A percentile compares a stretch with the other conserved stretches of the same genome.
These are phyloP conservation scores for Diaporthe sp. DNA, from an alignment of 2,329 filamentous ascomycete species.

Conservation along the genomic window DNA sequence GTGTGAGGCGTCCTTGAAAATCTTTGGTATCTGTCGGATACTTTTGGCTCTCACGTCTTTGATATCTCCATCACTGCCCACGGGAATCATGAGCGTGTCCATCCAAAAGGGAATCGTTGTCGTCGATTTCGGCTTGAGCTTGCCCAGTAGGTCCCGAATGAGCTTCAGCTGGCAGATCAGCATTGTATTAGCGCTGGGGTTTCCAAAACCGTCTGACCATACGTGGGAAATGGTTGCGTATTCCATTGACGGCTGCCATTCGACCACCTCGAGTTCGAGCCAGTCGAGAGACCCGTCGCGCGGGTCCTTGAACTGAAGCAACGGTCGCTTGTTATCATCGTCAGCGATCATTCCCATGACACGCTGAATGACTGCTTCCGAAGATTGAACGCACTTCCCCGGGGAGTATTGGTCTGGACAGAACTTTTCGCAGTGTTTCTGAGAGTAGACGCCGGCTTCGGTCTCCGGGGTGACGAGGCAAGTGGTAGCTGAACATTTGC, in stretches of 20 bases:
- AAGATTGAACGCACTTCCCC: neutral
- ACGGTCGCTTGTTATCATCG: neutral
- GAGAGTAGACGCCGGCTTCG: neutral
- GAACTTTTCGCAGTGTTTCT: neutral
- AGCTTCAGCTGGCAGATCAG: neutral
- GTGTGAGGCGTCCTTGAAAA: neutral
- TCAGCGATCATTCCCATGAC: neutral
- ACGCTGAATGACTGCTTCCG: neutral
- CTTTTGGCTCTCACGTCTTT: neutral
- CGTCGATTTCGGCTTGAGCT: neutral
- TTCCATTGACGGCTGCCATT: neutral
- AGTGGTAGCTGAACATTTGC: neutral
- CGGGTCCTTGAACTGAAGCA: neutral
- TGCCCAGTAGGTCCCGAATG: neutral
- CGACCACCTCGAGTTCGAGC: neutral
- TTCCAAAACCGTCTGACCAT: constrained; percentile 1
- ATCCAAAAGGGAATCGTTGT: neutral
- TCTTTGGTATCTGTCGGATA: constrained; percentile 3
- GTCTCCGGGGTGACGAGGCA: neutral
- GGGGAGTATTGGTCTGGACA: neutral
- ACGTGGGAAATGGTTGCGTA: constrained; percentile 2
- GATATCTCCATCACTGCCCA: neutral
- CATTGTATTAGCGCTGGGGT: neutral
- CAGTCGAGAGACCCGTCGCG: neutral
- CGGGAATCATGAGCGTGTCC: neutral